Base-by-base conservation (phyloP, 1,139 yeast genomes). In the Kodamaea sp. region DNA sequence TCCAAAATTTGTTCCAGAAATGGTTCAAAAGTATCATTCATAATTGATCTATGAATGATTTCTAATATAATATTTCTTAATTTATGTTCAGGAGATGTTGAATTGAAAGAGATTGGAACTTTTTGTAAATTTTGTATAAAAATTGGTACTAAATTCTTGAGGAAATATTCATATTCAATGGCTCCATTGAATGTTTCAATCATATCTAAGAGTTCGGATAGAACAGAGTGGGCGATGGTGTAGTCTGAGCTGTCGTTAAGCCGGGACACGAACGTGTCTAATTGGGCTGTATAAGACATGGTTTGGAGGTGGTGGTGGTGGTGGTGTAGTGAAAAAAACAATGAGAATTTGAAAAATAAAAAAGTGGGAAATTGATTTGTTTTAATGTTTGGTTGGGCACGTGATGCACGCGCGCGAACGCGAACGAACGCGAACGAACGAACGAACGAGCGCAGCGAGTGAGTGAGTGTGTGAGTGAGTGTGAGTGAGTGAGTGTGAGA, bases 171-270 rank as follows among this genome's bases (percentile, higher is more conserved):
- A 58, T 87, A 86, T 52, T 88, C 96, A 11, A 79, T 74, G 4
- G 86, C 79, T 10, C 89, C 85, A 51, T 84, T 84, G 62, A 85
- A 84, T 1, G 87, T 75, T 55, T 90, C 97, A 35, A 89, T 74
- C 60, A 87, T 78, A 60, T 90, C 97, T 47, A 94, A 77, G 36
- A 90, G 67, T 60, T 92, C 97, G 10, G 89, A 79, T 29, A 88
- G 75, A 11, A 81, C 75, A 2, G 87, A 70, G 47, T 83, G 81
- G 45, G 81, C 79, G 6, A 78, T 66, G 45, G 75, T 74, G 49
- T 71, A 71, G 60, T 84, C 94, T 46, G 58, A 53, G 29, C 52
- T 60, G 45, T 78, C 84, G 36, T 73, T 69, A 39, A 82, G 73
- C 46, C 84, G 70, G 36, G 79, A 60, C 45, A 78, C 84, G 56